Evolutionary conservation across 73 alveolate species (phyloP), one percentile per base, ranked within the genome.

Genomic region (Symbiodinium natans): DNA sequence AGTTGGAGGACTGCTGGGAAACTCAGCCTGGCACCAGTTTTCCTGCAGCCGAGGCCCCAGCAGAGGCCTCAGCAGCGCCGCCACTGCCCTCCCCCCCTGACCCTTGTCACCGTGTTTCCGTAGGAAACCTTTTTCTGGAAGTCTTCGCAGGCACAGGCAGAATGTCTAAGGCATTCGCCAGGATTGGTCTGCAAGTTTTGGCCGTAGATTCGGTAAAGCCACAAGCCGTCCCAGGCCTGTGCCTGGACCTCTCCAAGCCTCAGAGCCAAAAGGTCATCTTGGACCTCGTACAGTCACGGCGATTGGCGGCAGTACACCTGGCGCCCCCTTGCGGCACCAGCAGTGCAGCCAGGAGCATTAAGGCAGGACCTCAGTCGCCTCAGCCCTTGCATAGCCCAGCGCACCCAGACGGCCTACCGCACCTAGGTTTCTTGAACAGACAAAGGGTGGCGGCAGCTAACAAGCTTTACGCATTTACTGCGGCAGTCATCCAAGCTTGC

Each of bases 301-400:
- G n/a, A 1, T 2, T 82, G 9, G 3, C 42, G 31, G 40, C 40
- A 7, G 71, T 40, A n/a, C 92, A 82, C 13, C 42, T 82, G 23
- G 92, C 92, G 0, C 92, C 92, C 0, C 92, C 92, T 0, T 41
- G 92, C 29, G 92, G 73, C 1, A 82, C 92, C 11, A 41, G 73
- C 3, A 3, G 41, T 1, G 31, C 71, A 3, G 73, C 92, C 5
- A 25, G 92, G 29, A 0, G 0, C 7, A 4, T 41, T 1, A 21
- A 13, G 19, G 54, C 36, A 13, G 1, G 21, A 0, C 7, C n/a
- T 5, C 88, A 1, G 36, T 52, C 40, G 0, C 88, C 88, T 13
- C 11, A 21, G 6, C 92, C 92, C 2, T 27, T 82, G 13, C 41
- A 71, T 1, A 41, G 29, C 27, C 17, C 42, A 41, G 33, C 25